These are phyloP conservation scores for Rhizoctonia solani DNA, from an alignment of 1,284 basidiomycete species.

Conservation along the genomic window DNA sequence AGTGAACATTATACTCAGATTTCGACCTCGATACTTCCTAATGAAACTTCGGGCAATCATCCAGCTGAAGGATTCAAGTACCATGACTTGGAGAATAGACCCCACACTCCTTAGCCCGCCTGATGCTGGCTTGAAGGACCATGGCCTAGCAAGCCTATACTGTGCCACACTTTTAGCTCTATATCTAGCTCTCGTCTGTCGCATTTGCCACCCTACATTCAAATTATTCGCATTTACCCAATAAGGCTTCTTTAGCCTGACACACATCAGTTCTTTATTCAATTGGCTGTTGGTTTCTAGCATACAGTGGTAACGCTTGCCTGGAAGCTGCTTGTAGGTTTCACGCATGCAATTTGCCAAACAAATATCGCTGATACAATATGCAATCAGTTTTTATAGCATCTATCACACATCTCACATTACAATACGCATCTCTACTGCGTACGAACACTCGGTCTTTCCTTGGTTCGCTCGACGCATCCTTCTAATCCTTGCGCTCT, in stretches of 20 bases:
- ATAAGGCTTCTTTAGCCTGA: neutral
- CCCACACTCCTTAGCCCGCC: slow-evolving; percentile 2
- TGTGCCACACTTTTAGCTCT: neutral
- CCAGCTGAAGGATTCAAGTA: slow-evolving; percentile 11
- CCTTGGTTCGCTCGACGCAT: neutral
- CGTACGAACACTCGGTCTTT: slow-evolving; percentile 21
- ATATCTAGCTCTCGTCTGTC: neutral
- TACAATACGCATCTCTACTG: neutral
- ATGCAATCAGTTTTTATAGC: neutral
- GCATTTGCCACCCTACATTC: neutral
- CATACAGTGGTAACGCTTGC: neutral
- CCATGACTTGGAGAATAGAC: slow-evolving; percentile 3
- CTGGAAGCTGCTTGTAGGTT: slow-evolving; percentile 15
- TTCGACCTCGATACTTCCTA: slow-evolving; percentile 12
- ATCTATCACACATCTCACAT: slow-evolving; percentile 1
- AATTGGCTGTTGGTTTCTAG: slow-evolving; percentile 1
- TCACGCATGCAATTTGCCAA: neutral
- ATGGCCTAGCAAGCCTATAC: slow-evolving; percentile 6
- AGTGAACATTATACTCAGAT: neutral
- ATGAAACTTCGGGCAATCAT: slow-evolving; percentile 23
- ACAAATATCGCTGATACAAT: slow-evolving; percentile 13
- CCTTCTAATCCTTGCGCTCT: neutral
- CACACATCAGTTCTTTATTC: slow-evolving; percentile 9
- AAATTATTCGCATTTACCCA: neutral
- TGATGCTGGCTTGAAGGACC: slow-evolving; percentile 2